Percentiles rank a stretch among this genome's conserved stretches.
phyloP scores from a whole-genome alignment of 2,329 filamentous ascomycete genomes.

The Ceratocystiopsis minuta region DNA sequence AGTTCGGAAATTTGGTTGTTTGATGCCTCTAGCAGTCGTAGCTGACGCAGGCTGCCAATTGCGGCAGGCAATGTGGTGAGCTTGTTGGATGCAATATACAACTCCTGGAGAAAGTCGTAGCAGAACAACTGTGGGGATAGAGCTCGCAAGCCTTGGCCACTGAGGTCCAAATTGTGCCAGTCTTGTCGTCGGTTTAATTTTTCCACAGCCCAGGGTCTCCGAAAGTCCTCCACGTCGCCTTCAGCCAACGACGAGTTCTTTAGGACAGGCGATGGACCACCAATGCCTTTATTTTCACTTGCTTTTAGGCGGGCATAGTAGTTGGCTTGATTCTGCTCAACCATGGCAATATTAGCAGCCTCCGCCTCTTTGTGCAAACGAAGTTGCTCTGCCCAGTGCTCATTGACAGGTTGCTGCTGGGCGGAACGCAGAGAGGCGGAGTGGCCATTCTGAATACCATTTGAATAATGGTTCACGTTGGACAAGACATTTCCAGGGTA shows the following conservation, averaged over 20 bases:
- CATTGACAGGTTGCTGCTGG: constrained; percentile 29
- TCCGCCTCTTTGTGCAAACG: constrained; percentile 62
- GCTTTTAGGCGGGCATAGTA: constrained; percentile 58
- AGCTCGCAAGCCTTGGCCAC: constrained; percentile 82
- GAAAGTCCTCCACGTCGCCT: constrained; percentile 36
- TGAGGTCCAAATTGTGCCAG: constrained; percentile 88
- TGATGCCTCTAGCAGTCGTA: constrained; percentile 74
- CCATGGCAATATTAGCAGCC: constrained; percentile 54
- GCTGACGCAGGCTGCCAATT: constrained; percentile 65
- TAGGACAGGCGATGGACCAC: constrained; percentile 31
- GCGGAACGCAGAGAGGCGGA: constrained; percentile 12
- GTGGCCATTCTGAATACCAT: constrained; percentile 37
- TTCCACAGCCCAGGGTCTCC: constrained; percentile 43
- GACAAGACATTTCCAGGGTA: constrained; percentile 46
- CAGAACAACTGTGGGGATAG: constrained; percentile 64
- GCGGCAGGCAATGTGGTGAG: constrained; percentile 60
- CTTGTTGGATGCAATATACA: constrained; percentile 90
- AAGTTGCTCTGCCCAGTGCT: constrained; percentile 80
- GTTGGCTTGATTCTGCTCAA: constrained; percentile 44
- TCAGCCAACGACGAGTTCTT: constrained; percentile 32
- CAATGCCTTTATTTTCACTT: constrained; percentile 49
- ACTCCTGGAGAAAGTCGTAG: constrained; percentile 76
- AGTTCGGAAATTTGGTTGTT: constrained; percentile 70
- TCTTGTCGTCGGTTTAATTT: constrained; percentile 55
- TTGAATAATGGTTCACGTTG: constrained; percentile 43